Conservation (phyloP, 192 early-diverging fungal genomes). For the Coemansia sp. region DNA sequence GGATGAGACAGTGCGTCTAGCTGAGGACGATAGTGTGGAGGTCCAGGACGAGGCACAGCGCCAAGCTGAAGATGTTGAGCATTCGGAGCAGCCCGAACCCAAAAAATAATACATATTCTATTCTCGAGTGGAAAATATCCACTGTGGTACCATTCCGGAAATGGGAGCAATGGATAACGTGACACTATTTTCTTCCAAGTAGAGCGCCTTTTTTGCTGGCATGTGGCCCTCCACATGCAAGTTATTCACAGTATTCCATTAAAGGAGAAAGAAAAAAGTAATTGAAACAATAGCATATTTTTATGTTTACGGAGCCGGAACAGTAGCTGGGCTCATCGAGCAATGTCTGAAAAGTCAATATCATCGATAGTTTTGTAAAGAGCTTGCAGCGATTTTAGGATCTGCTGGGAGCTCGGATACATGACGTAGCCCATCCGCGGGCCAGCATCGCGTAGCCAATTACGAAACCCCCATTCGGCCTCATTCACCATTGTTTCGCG, state of each 20-base stretch:
- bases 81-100: too few species aligned
- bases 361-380: constrained; percentile 22
- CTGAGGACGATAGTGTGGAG: too few species aligned
- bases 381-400: constrained; percentile 31
- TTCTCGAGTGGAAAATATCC: too few species aligned
- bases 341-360: constrained; percentile 31
- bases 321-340: not conserved
- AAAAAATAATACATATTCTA: too few species aligned
- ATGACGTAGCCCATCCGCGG: constrained; percentile 32
- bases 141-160: too few species aligned
- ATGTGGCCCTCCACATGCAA: not conserved
- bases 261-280: not conserved
- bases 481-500: constrained; percentile 32
- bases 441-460: constrained; percentile 27
- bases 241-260: constrained; percentile 1
- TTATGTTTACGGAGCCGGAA: not conserved
- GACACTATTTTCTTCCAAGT: too few species aligned
- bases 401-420: constrained; percentile 48
- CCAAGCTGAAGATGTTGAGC: too few species aligned
- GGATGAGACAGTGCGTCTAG: too few species aligned
- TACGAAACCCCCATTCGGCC: constrained; percentile 43
- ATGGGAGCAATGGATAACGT: too few species aligned
- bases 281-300: not conserved
- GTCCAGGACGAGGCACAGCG: too few species aligned
- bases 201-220: not conserved